phyloP scores from a whole-genome alignment of 2,329 filamentous ascomycete genomes.

The Trichoderma harzianum region DNA sequence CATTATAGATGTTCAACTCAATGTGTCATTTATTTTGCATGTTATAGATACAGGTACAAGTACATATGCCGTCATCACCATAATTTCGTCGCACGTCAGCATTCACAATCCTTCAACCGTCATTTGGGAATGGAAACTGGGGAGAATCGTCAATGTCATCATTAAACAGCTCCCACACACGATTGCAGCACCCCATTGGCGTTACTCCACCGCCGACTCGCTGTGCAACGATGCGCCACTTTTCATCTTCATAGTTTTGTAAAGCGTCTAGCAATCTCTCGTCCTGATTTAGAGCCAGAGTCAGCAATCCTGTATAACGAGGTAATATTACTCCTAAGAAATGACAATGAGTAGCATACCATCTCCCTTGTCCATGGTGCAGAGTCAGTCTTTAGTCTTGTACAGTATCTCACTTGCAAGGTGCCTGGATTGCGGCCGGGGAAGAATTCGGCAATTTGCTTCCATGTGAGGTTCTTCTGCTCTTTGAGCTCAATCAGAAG shows the following conservation, averaged over 20 bases:
- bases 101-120: conserved; percentile 21
- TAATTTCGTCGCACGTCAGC: background rate
- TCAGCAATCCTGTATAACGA: background rate
- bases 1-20: background rate
- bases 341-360: conserved; percentile 51
- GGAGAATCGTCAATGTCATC: conserved; percentile 46
- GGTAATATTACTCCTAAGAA: accelerated
- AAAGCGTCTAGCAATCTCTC: conserved; percentile 73
- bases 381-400: conserved; percentile 89
- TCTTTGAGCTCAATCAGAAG: conserved; percentile 88
- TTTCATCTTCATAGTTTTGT: conserved; percentile 84
- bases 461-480: conserved; percentile 93
- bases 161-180: conserved; percentile 61
- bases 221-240: conserved; percentile 86
- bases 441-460: conserved; percentile 96
- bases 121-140: conserved; percentile 53
- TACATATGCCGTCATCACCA: background rate
- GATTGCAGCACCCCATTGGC: conserved; percentile 80
- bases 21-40: background rate
- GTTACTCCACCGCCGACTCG: conserved; percentile 91
- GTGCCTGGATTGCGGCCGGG: conserved; percentile 87
- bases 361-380: conserved; percentile 92
- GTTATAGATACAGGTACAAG: background rate
- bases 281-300: conserved; percentile 51
- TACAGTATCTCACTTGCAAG: conserved; percentile 90